Percentiles rank a stretch among this genome's conserved stretches.
Evolutionary conservation across 1,284 basidiomycete species (phyloP).

Genomic region (Ceratobasidium sp.): DNA sequence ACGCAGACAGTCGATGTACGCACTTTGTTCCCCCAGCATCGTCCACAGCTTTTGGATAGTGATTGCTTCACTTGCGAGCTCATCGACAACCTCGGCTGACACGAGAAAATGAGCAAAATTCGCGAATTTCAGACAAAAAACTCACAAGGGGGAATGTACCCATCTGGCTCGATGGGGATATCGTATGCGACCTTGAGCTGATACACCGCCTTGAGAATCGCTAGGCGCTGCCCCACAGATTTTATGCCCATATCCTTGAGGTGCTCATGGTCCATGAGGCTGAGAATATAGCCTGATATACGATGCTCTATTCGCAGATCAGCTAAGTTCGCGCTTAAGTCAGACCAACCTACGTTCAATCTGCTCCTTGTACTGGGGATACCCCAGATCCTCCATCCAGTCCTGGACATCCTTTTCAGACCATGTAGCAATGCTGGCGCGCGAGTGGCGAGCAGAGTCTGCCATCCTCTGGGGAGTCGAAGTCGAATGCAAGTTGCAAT

Average conservation of each 20-base stretch:
- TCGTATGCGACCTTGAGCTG: constrained; percentile 81
- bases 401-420: constrained; percentile 78
- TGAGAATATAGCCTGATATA: constrained; percentile 86
- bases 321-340: constrained; percentile 27
- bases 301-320: constrained; percentile 70
- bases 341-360: constrained; percentile 54
- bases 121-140: constrained; percentile 42
- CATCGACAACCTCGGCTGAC: constrained; percentile 70
- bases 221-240: constrained; percentile 83
- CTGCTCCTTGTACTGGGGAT: constrained; percentile 74
- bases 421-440: constrained; percentile 66
- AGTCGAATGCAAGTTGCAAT: constrained; percentile 10
- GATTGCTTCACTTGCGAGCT: constrained; percentile 56
- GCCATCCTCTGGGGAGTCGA: constrained; percentile 26
- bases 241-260: constrained; percentile 84
- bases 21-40: constrained; percentile 78
- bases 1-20: constrained; percentile 44
- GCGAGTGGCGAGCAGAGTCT: constrained; percentile 6
- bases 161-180: constrained; percentile 80
- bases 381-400: constrained; percentile 76
- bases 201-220: constrained; percentile 89
- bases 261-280: constrained; percentile 77
- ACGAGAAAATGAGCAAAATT: constrained; percentile 41
- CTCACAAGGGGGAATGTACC: constrained; percentile 90
- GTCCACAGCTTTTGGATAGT: constrained; percentile 71